A percentile compares a stretch with the other conserved stretches of the same genome.
phyloP scores from a whole-genome alignment of 2,329 filamentous ascomycete species.

The Trichoderma sp. region DNA sequence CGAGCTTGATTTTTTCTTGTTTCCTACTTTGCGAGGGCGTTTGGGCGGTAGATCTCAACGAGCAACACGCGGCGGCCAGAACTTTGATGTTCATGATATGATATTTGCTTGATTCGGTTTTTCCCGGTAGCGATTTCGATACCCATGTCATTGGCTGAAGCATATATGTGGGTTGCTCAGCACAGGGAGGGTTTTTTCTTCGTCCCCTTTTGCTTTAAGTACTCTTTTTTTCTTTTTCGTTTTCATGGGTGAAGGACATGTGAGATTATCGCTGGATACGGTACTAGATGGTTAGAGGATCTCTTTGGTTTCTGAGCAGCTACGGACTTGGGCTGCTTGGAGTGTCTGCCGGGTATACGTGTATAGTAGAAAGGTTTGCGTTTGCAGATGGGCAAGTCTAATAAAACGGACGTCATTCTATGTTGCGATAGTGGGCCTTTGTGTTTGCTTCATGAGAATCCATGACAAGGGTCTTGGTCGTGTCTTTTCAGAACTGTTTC shows the following conservation, averaged over 20 bases:
- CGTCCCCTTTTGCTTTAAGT: background rate
- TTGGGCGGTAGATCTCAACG: background rate
- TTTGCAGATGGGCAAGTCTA: background rate
- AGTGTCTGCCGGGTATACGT: background rate
- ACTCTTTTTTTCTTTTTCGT: background rate
- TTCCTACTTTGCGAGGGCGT: background rate
- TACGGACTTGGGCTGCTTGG: background rate
- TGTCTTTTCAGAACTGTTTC: background rate
- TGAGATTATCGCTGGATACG: background rate
- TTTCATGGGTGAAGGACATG: background rate
- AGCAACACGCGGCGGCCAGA: background rate
- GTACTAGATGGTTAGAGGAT: background rate
- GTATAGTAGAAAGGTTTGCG: background rate
- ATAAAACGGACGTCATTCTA: background rate
- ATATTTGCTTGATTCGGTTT: background rate
- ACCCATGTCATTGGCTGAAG: slow-evolving; percentile 3
- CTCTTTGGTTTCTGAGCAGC: background rate
- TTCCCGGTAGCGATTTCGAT: background rate
- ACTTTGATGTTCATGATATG: background rate
- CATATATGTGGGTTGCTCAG: background rate
- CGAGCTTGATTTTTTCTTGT: background rate
- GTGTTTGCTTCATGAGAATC: too few species aligned
- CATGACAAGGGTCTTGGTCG: background rate
- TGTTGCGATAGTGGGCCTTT: background rate
- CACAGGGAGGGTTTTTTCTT: background rate